These are phyloP conservation scores for Phytophthora aleatoria DNA, from an alignment of 352 stramenopile genomes.

Conservation along the genomic window DNA sequence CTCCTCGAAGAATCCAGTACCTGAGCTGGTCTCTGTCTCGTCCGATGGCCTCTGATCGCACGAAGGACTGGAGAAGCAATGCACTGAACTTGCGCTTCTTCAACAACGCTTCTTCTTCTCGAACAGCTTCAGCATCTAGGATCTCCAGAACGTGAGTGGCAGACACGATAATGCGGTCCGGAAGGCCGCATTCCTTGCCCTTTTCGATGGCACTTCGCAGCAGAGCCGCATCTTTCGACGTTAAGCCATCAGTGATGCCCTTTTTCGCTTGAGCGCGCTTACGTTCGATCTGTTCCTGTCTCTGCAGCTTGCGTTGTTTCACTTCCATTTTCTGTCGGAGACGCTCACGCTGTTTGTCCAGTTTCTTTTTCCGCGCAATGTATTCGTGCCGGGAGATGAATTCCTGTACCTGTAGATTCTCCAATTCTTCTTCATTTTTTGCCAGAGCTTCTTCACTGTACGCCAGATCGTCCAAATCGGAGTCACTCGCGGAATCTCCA, in stretches of 20 bases:
- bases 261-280: constrained; percentile 68
- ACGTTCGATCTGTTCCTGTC: constrained; percentile 68
- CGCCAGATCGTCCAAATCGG: constrained; percentile 65
- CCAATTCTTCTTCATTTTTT: constrained; percentile 79
- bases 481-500: constrained; percentile 53
- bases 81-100: constrained; percentile 71
- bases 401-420: constrained; percentile 60
- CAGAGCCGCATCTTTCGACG: constrained; percentile 59
- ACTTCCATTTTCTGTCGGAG: constrained; percentile 58
- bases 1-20: constrained; percentile 82
- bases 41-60: constrained; percentile 78
- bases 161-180: constrained; percentile 68
- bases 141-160: constrained; percentile 79
- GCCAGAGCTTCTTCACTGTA: constrained; percentile 62
- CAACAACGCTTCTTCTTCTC: constrained; percentile 65
- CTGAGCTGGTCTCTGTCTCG: constrained; percentile 58
- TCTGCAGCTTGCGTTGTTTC: constrained; percentile 68
- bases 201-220: constrained; percentile 72
- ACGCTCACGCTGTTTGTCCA: constrained; percentile 70
- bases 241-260: constrained; percentile 63
- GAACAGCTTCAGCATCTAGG: constrained; percentile 62
- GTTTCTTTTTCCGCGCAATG: constrained; percentile 69
- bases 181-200: constrained; percentile 69
- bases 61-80: constrained; percentile 66
- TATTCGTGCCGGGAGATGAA: constrained; percentile 86